phyloP scores from a whole-genome alignment of 305 asterid genomes.

The Fraxinus paxiana region DNA sequence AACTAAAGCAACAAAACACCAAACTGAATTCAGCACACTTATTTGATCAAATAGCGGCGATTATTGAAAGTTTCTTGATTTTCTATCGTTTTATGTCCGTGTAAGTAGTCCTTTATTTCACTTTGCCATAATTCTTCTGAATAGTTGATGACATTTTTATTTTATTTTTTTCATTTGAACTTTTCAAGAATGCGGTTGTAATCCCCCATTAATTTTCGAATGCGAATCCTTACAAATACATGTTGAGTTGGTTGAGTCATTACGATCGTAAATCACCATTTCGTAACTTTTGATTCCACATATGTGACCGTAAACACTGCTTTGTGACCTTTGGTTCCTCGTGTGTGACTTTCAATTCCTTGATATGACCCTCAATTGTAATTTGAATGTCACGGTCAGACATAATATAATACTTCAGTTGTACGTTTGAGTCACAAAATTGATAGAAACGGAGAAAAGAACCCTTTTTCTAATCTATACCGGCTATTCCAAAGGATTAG shows the following conservation, averaged over 20 bases:
- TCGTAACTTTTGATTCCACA: background rate
- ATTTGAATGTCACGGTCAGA: background rate
- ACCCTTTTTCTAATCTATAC: background rate
- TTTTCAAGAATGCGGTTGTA: background rate
- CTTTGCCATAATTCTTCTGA: no score
- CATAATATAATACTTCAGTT: background rate
- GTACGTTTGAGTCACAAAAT: background rate
- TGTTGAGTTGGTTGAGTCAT: background rate
- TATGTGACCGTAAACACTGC: background rate
- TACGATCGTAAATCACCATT: background rate
- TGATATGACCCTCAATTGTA: background rate
- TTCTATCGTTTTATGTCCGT: background rate
- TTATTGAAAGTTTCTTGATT: background rate
- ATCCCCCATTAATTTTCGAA: background rate
- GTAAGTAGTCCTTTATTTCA: background rate
- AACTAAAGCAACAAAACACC: background rate
- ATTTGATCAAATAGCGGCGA: background rate
- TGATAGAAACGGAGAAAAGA: background rate
- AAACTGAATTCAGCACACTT: background rate
- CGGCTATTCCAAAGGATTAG: background rate
- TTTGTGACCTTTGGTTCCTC: background rate
- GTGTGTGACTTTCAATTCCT: background rate
- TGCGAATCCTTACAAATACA: background rate
- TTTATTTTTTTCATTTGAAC: background rate
- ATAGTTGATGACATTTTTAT: no score